A percentile compares a stretch with the other conserved stretches of the same genome.
Conservation (phyloP, 2,329 filamentous ascomycete genomes). For the Leptodontidium sp. region DNA sequence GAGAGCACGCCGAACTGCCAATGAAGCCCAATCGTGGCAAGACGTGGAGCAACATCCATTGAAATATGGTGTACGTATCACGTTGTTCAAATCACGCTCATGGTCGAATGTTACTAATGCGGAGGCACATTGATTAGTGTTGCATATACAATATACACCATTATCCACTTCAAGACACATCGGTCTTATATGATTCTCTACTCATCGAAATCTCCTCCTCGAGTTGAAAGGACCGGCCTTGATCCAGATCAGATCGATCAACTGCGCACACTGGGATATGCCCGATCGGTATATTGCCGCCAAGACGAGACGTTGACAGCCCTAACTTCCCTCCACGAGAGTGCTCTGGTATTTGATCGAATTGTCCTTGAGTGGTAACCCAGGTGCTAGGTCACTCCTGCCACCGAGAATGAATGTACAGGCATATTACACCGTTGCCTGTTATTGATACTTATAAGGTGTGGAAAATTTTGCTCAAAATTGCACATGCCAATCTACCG, state of each 20-base stretch:
- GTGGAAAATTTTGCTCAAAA: constrained; percentile 22
- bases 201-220: background rate
- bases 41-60: too few species aligned
- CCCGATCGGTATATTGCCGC: constrained; percentile 7
- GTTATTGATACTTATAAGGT: background rate
- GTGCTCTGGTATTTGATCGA: background rate
- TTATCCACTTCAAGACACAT: background rate
- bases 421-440: constrained; percentile 12
- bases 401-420: background rate
- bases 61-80: background rate
- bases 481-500: constrained; percentile 18
- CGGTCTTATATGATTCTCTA: background rate
- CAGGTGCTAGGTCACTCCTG: background rate
- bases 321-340: background rate
- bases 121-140: background rate
- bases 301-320: background rate
- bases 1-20: background rate
- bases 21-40: background rate
- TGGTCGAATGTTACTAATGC: background rate
- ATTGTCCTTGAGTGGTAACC: background rate
- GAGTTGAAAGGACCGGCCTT: background rate
- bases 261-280: background rate
- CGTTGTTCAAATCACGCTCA: background rate
- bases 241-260: constrained; percentile 5
- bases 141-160: background rate